Evolutionary conservation across 164 flowering plant genomes (phyloP).

Genomic region (Kingdonia uniflora): DNA sequence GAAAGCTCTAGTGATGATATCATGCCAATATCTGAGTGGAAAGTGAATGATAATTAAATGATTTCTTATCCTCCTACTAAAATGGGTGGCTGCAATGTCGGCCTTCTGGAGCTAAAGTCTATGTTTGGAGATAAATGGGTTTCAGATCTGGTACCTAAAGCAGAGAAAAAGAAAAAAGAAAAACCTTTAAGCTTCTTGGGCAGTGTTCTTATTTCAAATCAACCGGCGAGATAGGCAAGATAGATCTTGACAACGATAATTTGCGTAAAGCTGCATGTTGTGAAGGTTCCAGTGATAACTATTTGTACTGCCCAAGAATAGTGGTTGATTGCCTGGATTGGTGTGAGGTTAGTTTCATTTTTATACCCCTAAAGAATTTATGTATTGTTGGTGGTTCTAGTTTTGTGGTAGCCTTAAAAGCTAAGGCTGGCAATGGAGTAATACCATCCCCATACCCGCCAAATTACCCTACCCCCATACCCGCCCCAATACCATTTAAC

Average conservation of each 20-base stretch:
- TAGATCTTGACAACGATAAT: background rate
- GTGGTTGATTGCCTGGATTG: constrained; percentile 44
- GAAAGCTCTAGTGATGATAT: background rate
- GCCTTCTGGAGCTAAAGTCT: constrained; percentile 42
- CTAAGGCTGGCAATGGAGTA: no score
- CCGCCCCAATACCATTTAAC: no score
- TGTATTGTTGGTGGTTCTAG: no score
- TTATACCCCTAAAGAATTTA: background rate
- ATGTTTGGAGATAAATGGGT: constrained; percentile 47
- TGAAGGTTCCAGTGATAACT: background rate
- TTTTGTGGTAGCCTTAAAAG: no score
- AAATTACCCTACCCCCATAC: no score
- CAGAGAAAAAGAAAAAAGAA: background rate
- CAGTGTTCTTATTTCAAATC: background rate
- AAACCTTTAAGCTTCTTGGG: background rate
- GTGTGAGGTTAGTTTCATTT: constrained; percentile 52
- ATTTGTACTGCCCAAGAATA: background rate
- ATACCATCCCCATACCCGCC: no score
- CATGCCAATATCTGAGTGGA: constrained; percentile 15
- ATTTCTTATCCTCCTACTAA: constrained; percentile 50
- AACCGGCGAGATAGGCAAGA: background rate
- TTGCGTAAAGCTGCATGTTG: background rate
- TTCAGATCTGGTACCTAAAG: constrained; percentile 34
- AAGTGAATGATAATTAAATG: constrained; percentile 19
- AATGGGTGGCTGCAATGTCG: constrained; percentile 55